These are phyloP conservation scores for Lactuca saligna DNA, from an alignment of 129 eudicot species.

Conservation along the genomic window DNA sequence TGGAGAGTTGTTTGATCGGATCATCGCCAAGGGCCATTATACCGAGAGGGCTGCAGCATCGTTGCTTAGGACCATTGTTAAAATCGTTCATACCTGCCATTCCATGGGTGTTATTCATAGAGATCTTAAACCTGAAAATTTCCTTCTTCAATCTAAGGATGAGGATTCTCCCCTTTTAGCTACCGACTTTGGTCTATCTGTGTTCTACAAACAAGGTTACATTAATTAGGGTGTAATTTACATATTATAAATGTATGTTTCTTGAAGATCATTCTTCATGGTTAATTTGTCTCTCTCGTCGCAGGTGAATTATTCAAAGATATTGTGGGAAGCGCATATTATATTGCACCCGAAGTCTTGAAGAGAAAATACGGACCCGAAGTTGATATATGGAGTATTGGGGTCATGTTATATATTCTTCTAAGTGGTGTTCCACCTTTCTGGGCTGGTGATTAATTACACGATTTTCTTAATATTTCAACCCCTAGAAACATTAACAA, in stretches of 20 bases:
- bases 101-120: conserved; percentile 93
- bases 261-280: conserved; percentile 1
- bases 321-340: conserved; percentile 91
- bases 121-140: conserved; percentile 90
- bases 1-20: conserved; percentile 84
- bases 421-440: conserved; percentile 91
- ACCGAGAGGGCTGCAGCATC: conserved; percentile 88
- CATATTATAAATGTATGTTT: neutral
- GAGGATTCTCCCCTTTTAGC: conserved; percentile 85
- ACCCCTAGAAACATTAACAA: neutral
- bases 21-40: conserved; percentile 80
- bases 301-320: conserved; percentile 83
- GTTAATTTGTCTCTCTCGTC: neutral
- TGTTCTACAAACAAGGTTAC: conserved; percentile 78
- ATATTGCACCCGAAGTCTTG: conserved; percentile 88
- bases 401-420: conserved; percentile 88
- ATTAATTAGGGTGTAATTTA: neutral
- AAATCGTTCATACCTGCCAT: conserved; percentile 85
- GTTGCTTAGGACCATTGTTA: conserved; percentile 75
- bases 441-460: conserved; percentile 71
- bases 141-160: conserved; percentile 69
- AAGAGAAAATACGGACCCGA: conserved; percentile 93
- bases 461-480: neutral
- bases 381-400: conserved; percentile 90
- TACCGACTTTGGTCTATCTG: conserved; percentile 85